These are phyloP conservation scores for Phytopythium sindhum DNA, from an alignment of 352 stramenopile genomes.

Conservation along the genomic window DNA sequence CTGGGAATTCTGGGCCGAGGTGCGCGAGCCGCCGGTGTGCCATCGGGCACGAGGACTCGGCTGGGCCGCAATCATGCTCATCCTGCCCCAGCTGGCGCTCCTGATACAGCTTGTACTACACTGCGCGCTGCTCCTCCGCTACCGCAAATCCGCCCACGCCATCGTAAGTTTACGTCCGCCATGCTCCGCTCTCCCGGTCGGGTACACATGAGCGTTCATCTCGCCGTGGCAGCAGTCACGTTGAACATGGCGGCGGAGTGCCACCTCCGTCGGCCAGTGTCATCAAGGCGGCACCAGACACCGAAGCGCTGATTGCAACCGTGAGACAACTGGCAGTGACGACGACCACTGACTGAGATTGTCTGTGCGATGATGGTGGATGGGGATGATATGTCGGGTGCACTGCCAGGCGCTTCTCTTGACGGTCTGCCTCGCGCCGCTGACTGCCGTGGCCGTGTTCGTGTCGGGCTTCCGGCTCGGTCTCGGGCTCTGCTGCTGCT, in stretches of 20 bases:
- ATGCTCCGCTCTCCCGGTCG: no score
- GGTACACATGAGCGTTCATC: no score
- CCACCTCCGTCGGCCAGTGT: not conserved
- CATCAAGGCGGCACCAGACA: slow-evolving; percentile 5
- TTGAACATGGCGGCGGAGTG: not conserved
- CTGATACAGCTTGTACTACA: slow-evolving; percentile 12
- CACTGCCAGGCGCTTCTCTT: slow-evolving; percentile 7
- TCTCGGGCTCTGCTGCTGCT: slow-evolving; percentile 36
- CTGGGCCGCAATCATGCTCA: slow-evolving; percentile 12
- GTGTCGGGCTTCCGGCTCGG: slow-evolving; percentile 22
- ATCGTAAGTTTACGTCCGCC: slow-evolving; percentile 2
- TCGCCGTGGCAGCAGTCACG: not conserved
- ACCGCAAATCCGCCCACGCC: not conserved
- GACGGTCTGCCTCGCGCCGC: slow-evolving; percentile 10
- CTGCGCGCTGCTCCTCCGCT: slow-evolving; percentile 1
- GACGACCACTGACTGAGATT: not conserved
- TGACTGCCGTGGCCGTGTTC: slow-evolving; percentile 14
- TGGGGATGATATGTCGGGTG: not conserved
- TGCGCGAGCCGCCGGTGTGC: slow-evolving; percentile 1
- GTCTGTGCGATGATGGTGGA: not conserved
- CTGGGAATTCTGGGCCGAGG: slow-evolving; percentile 15
- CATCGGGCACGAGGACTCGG: not conserved
- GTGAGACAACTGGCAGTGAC: slow-evolving; percentile 3
- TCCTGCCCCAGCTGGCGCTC: slow-evolving; percentile 13
- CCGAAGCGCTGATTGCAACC: not conserved